phyloP scores from a whole-genome alignment of 352 stramenopile species.

The Plasmopara viticola region DNA sequence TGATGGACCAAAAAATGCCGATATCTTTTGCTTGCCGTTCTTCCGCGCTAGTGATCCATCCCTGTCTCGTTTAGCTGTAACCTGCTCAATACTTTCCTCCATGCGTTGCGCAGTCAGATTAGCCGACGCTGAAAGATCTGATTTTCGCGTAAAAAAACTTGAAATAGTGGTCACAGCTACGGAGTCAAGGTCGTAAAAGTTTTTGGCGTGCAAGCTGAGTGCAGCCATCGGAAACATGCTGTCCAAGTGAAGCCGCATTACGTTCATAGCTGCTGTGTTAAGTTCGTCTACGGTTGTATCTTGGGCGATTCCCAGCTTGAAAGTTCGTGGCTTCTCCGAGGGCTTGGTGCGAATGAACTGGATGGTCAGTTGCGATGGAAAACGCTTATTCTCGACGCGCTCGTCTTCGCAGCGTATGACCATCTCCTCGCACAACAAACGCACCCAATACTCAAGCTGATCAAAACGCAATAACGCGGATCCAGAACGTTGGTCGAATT shows the following conservation, averaged over 20 bases:
- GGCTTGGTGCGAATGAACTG: slow-evolving; percentile 36
- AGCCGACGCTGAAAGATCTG: slow-evolving; percentile 4
- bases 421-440: slow-evolving; percentile 66
- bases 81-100: slow-evolving; percentile 21
- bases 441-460: slow-evolving; percentile 73
- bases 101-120: slow-evolving; percentile 13
- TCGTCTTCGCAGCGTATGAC: slow-evolving; percentile 76
- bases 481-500: slow-evolving; percentile 67
- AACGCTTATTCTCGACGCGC: slow-evolving; percentile 66
- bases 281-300: slow-evolving; percentile 57
- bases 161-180: slow-evolving; percentile 45
- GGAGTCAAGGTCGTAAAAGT: slow-evolving; percentile 54
- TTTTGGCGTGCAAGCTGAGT: slow-evolving; percentile 59
- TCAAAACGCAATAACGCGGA: slow-evolving; percentile 35
- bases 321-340: slow-evolving; percentile 40
- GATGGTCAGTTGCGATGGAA: slow-evolving; percentile 55
- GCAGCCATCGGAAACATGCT: slow-evolving; percentile 51
- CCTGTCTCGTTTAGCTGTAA: slow-evolving; percentile 17
- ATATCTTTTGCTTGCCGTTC: slow-evolving; percentile 47
- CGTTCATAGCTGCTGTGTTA: slow-evolving; percentile 38
- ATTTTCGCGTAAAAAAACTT: slow-evolving; percentile 55
- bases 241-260: slow-evolving; percentile 44
- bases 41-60: slow-evolving; percentile 8
- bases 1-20: slow-evolving; percentile 36
- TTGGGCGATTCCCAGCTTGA: slow-evolving; percentile 45